Evolutionary conservation across 768 basidiomycete species (phyloP).

Genomic region (Termitomyces sp.): DNA sequence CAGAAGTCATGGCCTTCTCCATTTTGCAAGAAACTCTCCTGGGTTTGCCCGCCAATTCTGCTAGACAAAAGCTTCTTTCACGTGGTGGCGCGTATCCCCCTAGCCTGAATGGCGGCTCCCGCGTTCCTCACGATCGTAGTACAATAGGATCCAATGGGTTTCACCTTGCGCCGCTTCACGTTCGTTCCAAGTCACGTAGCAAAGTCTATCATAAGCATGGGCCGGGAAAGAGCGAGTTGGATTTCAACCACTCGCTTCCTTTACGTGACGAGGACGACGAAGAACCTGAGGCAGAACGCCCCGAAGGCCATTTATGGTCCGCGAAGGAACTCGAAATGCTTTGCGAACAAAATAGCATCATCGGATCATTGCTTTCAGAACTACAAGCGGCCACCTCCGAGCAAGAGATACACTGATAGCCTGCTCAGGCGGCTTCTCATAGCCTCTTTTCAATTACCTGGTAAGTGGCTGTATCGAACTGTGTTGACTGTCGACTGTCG

Average conservation of each 20-base stretch:
- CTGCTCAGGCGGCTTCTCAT: constrained; percentile 12
- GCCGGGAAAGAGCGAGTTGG: constrained; percentile 61
- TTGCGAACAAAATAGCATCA: constrained; percentile 87
- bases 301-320: constrained; percentile 60
- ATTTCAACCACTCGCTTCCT: constrained; percentile 32
- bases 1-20: constrained; percentile 73
- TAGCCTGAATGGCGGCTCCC: constrained; percentile 12
- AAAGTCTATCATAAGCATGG: constrained; percentile 62
- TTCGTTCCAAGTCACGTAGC: constrained; percentile 69
- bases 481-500: too few species aligned
- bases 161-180: constrained; percentile 32
- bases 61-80: constrained; percentile 25
- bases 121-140: constrained; percentile 4
- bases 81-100: constrained; percentile 18
- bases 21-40: constrained; percentile 86
- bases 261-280: constrained; percentile 12
- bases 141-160: constrained; percentile 16
- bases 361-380: constrained; percentile 69
- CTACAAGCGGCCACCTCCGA: constrained; percentile 50
- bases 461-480: background rate
- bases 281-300: constrained; percentile 18
- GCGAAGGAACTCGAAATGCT: constrained; percentile 81
- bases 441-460: constrained; percentile 2
- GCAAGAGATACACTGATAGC: constrained; percentile 15
- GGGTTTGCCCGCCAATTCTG: constrained; percentile 20